Evolutionary conservation across 2,329 filamentous ascomycete genomes (phyloP), one percentile per base, ranked within the genome.

Genomic region (Cladophialophora bantiana): DNA sequence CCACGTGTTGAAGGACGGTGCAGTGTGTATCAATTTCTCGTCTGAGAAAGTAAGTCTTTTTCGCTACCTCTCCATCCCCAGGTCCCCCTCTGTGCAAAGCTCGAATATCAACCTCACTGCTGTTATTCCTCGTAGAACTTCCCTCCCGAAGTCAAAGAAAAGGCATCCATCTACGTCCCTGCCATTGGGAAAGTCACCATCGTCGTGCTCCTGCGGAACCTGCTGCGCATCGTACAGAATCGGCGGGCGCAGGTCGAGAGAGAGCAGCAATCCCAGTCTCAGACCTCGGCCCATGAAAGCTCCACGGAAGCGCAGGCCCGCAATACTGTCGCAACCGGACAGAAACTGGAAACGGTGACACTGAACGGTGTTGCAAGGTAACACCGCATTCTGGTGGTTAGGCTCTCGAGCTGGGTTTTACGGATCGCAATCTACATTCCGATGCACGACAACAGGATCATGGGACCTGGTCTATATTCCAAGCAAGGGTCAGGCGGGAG

Each of bases 121-220:
- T 32, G 31, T 65, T 50, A 56, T 53, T 53, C 53, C n/a, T 2
- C 57, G 45, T 73, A 87, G 83, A 98, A 99, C 81, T 98, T 98
- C 79, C 89, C 90, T 68, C 89, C 90, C 0, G 91, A 91, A 56
- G 89, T 98, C 72, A 98, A 97, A 82, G 91, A 97, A 78, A 96
- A 94, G 83, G 95, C 95, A 1, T 93, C 93, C 4, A 96, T 99
- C 74, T 99, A 97, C 74, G 94, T 98, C 18, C 95, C 95, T 1
- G 95, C 94, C 0, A 96, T 97, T 72, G 95, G 95, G 73, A 99
- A 98, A 83, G 94, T 98, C 56, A 99, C 95, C 0, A 98, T 98
- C 77, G 92, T 94, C 15, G 89, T 97, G 38, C 81, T 99, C 66
- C 82, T 98, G 75, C 85, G 95, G 64, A 99, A 99, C 76, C 81